phyloP scores from a whole-genome alignment of 345 rosid species.

The Citrus sp. region DNA sequence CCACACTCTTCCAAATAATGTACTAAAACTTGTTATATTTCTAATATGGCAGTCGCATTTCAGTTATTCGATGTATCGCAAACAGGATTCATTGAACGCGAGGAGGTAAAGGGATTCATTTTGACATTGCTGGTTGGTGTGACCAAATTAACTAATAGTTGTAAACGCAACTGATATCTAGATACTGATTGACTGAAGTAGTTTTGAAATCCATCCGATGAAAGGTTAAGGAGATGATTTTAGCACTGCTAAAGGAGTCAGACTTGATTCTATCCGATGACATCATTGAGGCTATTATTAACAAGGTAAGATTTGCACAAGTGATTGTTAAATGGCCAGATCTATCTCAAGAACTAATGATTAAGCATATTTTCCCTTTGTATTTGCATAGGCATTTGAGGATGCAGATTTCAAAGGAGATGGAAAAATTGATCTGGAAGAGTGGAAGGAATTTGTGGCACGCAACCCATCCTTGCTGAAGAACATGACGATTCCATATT shows the following conservation, averaged over 20 bases:
- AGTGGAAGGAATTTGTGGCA: conserved; percentile 32
- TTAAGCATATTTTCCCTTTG: neutral
- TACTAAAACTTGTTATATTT: neutral
- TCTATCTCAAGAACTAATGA: neutral
- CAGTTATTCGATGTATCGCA: conserved; percentile 49
- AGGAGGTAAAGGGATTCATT: conserved; percentile 36
- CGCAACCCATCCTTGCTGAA: conserved; percentile 37
- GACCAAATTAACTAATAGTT: neutral
- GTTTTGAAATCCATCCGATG: neutral
- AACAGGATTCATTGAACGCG: conserved; percentile 58
- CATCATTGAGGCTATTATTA: conserved; percentile 28
- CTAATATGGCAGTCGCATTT: conserved; percentile 45
- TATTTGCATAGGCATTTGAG: conserved; percentile 35
- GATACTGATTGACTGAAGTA: neutral
- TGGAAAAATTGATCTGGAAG: conserved; percentile 42
- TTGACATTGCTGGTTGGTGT: neutral
- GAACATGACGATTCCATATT: conserved; percentile 45
- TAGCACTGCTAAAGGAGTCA: conserved; percentile 40
- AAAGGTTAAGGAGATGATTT: conserved; percentile 43
- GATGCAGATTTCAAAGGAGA: conserved; percentile 40
- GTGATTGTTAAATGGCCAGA: neutral
- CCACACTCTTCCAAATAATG: neutral
- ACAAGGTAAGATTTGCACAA: conserved; percentile 28
- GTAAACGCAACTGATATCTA: too few relatives aligned
- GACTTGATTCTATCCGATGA: conserved; percentile 40